These are phyloP conservation scores for Lotmaria passim DNA, from an alignment of 208 protist genomes.

Conservation along the genomic window DNA sequence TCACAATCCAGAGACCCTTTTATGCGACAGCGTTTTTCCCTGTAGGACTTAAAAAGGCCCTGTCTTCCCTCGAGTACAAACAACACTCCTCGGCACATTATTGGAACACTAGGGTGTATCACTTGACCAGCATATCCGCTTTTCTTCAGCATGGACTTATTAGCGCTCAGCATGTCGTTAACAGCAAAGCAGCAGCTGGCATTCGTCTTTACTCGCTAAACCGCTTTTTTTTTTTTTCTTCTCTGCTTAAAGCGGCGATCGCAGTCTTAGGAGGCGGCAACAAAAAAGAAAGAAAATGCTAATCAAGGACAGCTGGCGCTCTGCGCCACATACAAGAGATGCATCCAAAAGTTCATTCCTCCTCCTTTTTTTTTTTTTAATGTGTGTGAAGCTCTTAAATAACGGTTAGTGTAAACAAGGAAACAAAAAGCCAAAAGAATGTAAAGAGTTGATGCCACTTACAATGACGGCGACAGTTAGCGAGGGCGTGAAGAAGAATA, in stretches of 20 bases:
- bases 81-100: too few species aligned
- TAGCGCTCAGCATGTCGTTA: too few species aligned
- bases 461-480: neutral
- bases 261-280: neutral
- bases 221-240: neutral
- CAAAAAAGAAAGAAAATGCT: neutral
- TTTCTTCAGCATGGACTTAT: too few species aligned
- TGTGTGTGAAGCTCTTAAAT: neutral
- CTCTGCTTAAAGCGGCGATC: slow-evolving; percentile 8
- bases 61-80: too few species aligned
- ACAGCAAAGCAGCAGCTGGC: too few species aligned
- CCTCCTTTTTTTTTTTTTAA: neutral
- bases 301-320: neutral
- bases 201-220: neutral
- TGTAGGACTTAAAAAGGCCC: too few species aligned
- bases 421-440: slow-evolving; percentile 24
- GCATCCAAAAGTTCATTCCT: neutral
- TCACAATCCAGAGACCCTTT: too few species aligned
- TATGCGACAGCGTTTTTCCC: too few species aligned
- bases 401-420: neutral
- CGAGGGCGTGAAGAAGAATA: slow-evolving; percentile 23
- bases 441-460: slow-evolving; percentile 27
- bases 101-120: too few species aligned
- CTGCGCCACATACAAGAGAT: neutral
- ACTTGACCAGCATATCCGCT: too few species aligned